A percentile compares a stretch with the other conserved stretches of the same genome.
Evolutionary conservation across 2,329 filamentous ascomycete species (phyloP).

Genomic region (Scedosporium minutisporum): DNA sequence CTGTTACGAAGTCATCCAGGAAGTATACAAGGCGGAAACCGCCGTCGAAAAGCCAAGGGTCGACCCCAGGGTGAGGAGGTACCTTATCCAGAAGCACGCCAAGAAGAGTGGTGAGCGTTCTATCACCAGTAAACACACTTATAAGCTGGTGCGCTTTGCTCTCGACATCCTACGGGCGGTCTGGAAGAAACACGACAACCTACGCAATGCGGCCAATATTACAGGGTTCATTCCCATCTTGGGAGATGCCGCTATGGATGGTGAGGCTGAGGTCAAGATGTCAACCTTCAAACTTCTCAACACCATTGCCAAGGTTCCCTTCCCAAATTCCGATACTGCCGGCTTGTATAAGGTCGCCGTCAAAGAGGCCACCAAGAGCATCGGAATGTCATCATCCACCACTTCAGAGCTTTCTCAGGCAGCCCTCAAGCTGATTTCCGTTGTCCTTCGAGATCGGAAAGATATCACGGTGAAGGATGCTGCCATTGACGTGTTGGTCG

Average conservation of each 20-base stretch:
- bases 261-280: constrained; percentile 87
- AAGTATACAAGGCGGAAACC: constrained; percentile 61
- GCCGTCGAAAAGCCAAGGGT: constrained; percentile 42
- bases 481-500: constrained; percentile 72
- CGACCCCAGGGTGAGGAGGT: constrained; percentile 57
- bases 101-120: constrained; percentile 65
- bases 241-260: constrained; percentile 73
- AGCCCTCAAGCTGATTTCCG: constrained; percentile 77
- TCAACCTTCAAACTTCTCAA: constrained; percentile 78
- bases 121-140: constrained; percentile 66
- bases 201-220: constrained; percentile 72
- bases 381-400: constrained; percentile 68
- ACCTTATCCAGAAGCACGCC: constrained; percentile 70
- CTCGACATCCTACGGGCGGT: constrained; percentile 78
- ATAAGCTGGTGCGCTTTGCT: constrained; percentile 82
- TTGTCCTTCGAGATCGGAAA: constrained; percentile 72
- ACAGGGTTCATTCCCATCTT: constrained; percentile 80
- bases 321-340: constrained; percentile 57
- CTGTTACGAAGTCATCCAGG: constrained; percentile 87
- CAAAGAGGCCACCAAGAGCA: constrained; percentile 72
- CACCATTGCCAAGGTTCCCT: constrained; percentile 74
- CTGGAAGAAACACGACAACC: constrained; percentile 73
- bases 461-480: constrained; percentile 69
- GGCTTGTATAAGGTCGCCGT: constrained; percentile 66
- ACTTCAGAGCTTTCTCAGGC: constrained; percentile 79